These are phyloP conservation scores for Melanopsichium pennsylvanicum DNA, from an alignment of 1,284 basidiomycete species.

Conservation along the genomic window DNA sequence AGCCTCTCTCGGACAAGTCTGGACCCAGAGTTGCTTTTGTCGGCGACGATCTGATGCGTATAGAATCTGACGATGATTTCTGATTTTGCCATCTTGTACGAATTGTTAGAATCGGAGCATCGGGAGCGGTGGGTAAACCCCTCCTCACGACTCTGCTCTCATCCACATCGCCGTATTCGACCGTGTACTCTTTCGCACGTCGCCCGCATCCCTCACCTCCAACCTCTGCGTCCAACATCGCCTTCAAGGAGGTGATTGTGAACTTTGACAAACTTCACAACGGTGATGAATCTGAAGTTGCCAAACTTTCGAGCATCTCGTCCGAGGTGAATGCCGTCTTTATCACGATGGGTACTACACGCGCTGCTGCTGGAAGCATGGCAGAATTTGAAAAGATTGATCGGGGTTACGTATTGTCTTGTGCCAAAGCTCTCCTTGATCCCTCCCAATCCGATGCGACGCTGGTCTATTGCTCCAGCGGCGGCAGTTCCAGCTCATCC, in stretches of 20 bases:
- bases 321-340: constrained; percentile 22
- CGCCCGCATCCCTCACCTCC: constrained; percentile 67
- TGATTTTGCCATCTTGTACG: too few relatives aligned
- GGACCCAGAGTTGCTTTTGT: too few relatives aligned
- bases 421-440: constrained; percentile 73
- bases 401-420: constrained; percentile 76
- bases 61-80: too few relatives aligned
- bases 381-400: constrained; percentile 78
- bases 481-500: constrained; percentile 30
- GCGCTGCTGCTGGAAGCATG: constrained; percentile 71
- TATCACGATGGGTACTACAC: constrained; percentile 52
- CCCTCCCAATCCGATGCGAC: constrained; percentile 69
- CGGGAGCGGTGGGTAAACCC: constrained; percentile 51
- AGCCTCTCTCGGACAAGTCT: too few relatives aligned
- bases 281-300: constrained; percentile 9
- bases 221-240: constrained; percentile 65
- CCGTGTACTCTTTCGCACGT: constrained; percentile 75
- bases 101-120: constrained; percentile 33
- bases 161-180: constrained; percentile 43
- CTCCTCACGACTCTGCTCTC: constrained; percentile 41
- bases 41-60: too few relatives aligned
- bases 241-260: constrained; percentile 31
- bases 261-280: constrained; percentile 46
- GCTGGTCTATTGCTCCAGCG: constrained; percentile 76
- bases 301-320: constrained; percentile 29